Percentiles rank a stretch among this genome's conserved stretches.
phyloP scores from a whole-genome alignment of 148 eudicot genomes.

The Heliosperma pusillum region DNA sequence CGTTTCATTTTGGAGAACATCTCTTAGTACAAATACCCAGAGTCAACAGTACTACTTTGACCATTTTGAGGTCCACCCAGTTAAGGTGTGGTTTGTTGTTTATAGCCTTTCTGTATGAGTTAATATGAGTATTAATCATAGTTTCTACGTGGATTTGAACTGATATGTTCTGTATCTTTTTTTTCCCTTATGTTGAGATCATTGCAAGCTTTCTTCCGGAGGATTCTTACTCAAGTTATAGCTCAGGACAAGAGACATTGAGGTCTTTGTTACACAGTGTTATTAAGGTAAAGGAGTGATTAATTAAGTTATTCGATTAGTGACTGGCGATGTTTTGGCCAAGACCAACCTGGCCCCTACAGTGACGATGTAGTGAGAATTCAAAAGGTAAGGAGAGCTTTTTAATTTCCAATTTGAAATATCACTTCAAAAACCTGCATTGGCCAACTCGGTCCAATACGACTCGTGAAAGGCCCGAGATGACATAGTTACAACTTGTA shows the following conservation, averaged over 20 bases:
- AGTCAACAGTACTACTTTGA: conserved; percentile 92
- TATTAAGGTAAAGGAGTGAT: conserved; percentile 53
- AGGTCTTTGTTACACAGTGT: conserved; percentile 90
- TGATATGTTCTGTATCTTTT: not conserved
- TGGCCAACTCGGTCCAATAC: too few species aligned
- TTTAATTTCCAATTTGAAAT: not conserved
- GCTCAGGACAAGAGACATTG: conserved; percentile 79
- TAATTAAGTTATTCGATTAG: not conserved
- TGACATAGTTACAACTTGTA: too few species aligned
- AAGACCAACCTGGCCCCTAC: not conserved
- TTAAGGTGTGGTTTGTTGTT: conserved; percentile 54
- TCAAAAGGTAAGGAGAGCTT: not conserved
- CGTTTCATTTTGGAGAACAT: conserved; percentile 88
- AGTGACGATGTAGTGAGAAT: not conserved
- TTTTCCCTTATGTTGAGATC: conserved; percentile 44
- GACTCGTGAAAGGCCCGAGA: too few species aligned
- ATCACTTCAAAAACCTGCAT: not conserved
- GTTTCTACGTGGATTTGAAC: conserved; percentile 10
- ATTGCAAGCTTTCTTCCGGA: conserved; percentile 92
- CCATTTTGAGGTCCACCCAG: conserved; percentile 95
- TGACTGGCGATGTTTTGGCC: not conserved
- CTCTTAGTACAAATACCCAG: conserved; percentile 67
- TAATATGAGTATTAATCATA: conserved; percentile 2
- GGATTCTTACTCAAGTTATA: conserved; percentile 76
- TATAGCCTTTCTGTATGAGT: conserved; percentile 13